A percentile compares a stretch with the other conserved stretches of the same genome.
Conservation (phyloP, 2,329 filamentous ascomycete genomes). For the Apiospora marii region DNA sequence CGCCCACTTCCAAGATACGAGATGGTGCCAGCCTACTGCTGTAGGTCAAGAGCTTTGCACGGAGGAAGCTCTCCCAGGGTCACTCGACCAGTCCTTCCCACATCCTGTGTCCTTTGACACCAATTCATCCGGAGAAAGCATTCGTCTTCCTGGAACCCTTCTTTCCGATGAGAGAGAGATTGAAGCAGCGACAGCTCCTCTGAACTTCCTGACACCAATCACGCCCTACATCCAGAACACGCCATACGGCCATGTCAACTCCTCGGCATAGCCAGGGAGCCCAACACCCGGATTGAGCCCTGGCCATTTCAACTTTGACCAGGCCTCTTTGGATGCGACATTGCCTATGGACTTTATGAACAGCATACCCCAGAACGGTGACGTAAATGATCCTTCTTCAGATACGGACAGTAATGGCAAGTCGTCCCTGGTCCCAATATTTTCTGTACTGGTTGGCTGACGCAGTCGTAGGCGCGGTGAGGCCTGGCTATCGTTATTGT, state of each 20-base stretch:
- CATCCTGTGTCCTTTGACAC: background rate
- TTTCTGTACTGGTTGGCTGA: background rate
- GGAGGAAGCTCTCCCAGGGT: background rate
- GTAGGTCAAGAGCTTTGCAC: no score
- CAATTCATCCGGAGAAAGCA: background rate
- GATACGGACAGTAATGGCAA: background rate
- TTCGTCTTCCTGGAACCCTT: background rate
- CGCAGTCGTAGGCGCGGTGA: background rate
- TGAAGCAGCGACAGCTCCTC: background rate
- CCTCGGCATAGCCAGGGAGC: background rate
- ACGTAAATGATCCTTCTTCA: background rate
- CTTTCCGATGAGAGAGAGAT: background rate
- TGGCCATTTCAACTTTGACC: background rate
- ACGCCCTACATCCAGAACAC: background rate
- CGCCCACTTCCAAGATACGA: background rate
- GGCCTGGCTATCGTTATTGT: background rate
- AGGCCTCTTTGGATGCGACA: background rate
- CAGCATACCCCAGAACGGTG: background rate
- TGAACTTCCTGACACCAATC: background rate
- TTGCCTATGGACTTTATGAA: background rate
- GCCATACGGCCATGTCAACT: background rate
- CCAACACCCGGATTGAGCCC: background rate
- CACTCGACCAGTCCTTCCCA: background rate
- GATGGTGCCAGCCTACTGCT: background rate
- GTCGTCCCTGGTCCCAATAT: background rate